Evolutionary conservation across 208 protist species (phyloP).

Genomic region (Trypanosoma boissoni): DNA sequence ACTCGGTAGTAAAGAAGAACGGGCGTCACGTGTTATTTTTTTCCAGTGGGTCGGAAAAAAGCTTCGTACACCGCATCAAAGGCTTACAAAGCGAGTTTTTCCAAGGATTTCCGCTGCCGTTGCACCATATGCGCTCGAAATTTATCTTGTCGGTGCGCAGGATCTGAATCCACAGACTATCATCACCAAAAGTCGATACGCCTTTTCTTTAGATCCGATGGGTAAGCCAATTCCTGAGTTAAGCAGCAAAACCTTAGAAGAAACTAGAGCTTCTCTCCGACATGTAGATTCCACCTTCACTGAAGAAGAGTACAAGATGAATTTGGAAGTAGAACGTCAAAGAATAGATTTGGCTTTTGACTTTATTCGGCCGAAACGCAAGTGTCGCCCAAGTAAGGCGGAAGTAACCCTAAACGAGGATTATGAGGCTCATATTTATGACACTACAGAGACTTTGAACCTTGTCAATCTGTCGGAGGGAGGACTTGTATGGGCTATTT

Average conservation of each 20-base stretch:
- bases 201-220: constrained; percentile 27
- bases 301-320: constrained; percentile 43
- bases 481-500: constrained; percentile 73
- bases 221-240: constrained; percentile 1
- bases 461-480: constrained; percentile 54
- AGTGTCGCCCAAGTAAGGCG: neutral
- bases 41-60: constrained; percentile 85
- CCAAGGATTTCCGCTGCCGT: constrained; percentile 61
- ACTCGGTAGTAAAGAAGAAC: constrained; percentile 38
- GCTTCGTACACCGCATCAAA: constrained; percentile 43
- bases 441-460: constrained; percentile 53
- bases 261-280: constrained; percentile 7
- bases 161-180: constrained; percentile 67
- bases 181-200: constrained; percentile 67
- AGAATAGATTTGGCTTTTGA: constrained; percentile 19
- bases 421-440: constrained; percentile 25
- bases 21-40: constrained; percentile 60
- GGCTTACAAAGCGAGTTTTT: constrained; percentile 31
- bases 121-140: constrained; percentile 62
- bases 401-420: neutral
- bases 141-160: constrained; percentile 62
- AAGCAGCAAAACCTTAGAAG: neutral
- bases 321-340: constrained; percentile 38
- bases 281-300: constrained; percentile 36
- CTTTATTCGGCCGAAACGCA: constrained; percentile 27